Evolutionary conservation across 192 early-diverging fungal species (phyloP).

Genomic region (Backusella tuberculispora): DNA sequence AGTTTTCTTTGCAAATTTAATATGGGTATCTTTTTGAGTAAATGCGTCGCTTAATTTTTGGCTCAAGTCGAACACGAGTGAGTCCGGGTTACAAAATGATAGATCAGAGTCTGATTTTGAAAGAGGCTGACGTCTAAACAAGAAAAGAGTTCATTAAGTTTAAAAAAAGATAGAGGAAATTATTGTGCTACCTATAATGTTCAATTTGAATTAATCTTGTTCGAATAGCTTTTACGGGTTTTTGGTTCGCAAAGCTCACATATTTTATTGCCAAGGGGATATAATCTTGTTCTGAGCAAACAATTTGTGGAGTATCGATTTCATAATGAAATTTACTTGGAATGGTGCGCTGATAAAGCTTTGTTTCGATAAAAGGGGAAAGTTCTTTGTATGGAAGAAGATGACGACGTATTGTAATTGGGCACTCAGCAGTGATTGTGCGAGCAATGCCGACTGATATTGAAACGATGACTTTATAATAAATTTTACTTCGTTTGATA

Average conservation of each 20-base stretch:
- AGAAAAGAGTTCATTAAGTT: neutral
- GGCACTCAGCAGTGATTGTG: constrained; percentile 32
- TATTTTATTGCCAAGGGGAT: constrained; percentile 32
- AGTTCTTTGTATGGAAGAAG: constrained; percentile 30
- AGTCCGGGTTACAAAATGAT: constrained; percentile 2
- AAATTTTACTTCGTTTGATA: constrained; percentile 28
- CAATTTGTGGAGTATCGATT: constrained; percentile 31
- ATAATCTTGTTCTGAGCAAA: constrained; percentile 31
- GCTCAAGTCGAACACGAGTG: constrained; percentile 1
- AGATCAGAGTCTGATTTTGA: constrained; percentile 24
- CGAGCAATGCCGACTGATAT: constrained; percentile 31
- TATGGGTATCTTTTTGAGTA: constrained; percentile 15
- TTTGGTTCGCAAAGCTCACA: constrained; percentile 34
- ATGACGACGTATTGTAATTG: constrained; percentile 27
- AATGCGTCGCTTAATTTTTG: constrained; percentile 1
- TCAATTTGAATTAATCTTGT: constrained; percentile 38
- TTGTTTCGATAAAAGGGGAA: constrained; percentile 33
- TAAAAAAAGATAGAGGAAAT: neutral
- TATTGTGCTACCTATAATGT: constrained; percentile 32
- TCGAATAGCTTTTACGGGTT: constrained; percentile 33
- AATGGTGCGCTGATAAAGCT: constrained; percentile 29
- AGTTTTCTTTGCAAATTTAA: constrained; percentile 28
- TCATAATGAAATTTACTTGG: constrained; percentile 46
- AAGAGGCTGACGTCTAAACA: constrained; percentile 19
- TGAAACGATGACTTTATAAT: constrained; percentile 26